Conservation (phyloP, 495 filamentous ascomycete genomes). For the Aspergillus steynii region DNA sequence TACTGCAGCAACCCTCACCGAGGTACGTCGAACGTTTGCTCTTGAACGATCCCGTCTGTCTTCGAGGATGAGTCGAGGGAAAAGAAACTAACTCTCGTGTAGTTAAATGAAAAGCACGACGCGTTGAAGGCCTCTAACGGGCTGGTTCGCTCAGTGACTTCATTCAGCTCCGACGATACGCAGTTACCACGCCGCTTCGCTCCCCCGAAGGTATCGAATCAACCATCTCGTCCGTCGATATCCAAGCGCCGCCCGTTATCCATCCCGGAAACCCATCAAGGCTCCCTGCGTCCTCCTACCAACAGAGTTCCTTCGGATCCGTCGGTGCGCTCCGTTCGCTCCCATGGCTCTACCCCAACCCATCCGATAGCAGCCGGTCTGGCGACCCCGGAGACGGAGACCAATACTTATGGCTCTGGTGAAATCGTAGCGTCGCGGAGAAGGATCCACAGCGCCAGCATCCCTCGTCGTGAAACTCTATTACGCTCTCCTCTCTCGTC, state of each 20-base stretch:
- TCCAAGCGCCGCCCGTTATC: constrained; percentile 54
- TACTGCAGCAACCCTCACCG: constrained; percentile 48
- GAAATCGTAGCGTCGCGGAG: constrained; percentile 31
- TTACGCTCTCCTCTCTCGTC: constrained; percentile 43
- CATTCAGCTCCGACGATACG: constrained; percentile 37
- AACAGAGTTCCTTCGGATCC: constrained; percentile 38
- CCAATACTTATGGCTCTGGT: constrained; percentile 28
- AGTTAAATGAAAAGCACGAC: constrained; percentile 53
- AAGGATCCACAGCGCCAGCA: constrained; percentile 37
- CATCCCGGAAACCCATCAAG: constrained; percentile 57
- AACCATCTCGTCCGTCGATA: constrained; percentile 28
- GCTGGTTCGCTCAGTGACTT: constrained; percentile 50
- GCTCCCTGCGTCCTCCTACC: constrained; percentile 30
- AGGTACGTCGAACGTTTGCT: constrained; percentile 45
- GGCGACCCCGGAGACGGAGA: constrained; percentile 47
- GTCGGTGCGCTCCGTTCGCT: constrained; percentile 33
- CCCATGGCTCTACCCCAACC: constrained; percentile 27
- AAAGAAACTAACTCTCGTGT: background rate
- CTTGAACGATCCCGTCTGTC: background rate
- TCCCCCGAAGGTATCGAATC: constrained; percentile 27
- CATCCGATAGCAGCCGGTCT: constrained; percentile 38
- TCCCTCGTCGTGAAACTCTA: constrained; percentile 36
- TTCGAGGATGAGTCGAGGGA: background rate
- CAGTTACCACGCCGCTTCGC: constrained; percentile 28
- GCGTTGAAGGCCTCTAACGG: constrained; percentile 56